A percentile compares a stretch with the other conserved stretches of the same genome.
Evolutionary conservation across 1,139 yeast species (phyloP).

Genomic region (Groenewaldozyma auringiensis): DNA sequence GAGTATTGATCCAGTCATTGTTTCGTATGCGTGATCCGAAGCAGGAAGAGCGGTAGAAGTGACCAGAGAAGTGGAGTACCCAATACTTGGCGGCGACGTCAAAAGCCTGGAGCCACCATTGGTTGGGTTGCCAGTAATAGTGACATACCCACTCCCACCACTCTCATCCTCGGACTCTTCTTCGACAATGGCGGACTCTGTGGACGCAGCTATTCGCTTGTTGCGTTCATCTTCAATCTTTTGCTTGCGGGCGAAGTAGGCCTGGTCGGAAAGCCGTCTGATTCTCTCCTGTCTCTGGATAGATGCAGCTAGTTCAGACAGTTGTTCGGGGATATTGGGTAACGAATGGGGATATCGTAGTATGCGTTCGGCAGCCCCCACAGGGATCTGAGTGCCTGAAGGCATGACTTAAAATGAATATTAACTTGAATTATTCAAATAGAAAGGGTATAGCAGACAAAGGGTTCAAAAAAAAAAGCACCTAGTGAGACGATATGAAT

Average conservation of each 20-base stretch:
- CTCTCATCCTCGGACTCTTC: neutral
- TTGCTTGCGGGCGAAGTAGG: conserved; percentile 10
- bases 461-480: too few relatives aligned
- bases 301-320: conserved; percentile 18
- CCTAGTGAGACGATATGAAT: too few relatives aligned
- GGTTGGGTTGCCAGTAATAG: neutral
- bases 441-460: too few relatives aligned
- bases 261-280: conserved; percentile 18
- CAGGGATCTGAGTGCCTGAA: conserved; percentile 19
- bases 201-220: conserved; percentile 1
- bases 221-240: conserved; percentile 15
- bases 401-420: too few relatives aligned
- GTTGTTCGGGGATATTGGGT: conserved; percentile 21
- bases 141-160: neutral
- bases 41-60: neutral
- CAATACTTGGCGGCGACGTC: neutral
- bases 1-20: neutral
- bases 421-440: too few relatives aligned
- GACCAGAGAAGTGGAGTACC: neutral
- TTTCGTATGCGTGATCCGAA: too few relatives aligned
- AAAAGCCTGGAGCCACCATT: too few relatives aligned
- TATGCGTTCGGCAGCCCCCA: conserved; percentile 24
- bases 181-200: neutral
- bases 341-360: conserved; percentile 25
- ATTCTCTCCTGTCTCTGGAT: conserved; percentile 21